Conservation (phyloP, 257 asterid genomes). For the Solanum chilense region DNA sequence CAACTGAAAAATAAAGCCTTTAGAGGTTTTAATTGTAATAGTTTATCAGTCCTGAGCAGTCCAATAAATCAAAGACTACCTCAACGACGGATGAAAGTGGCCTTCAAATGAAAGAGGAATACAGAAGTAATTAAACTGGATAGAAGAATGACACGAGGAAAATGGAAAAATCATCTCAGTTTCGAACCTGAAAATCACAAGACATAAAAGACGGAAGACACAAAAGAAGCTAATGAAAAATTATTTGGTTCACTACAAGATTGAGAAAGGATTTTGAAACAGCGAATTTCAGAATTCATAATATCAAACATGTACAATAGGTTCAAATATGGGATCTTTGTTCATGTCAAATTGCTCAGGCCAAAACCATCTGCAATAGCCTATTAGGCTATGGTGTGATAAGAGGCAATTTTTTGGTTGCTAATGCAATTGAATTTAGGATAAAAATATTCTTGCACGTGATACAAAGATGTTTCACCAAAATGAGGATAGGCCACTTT, state of each 20-base stretch:
- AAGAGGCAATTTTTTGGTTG: neutral
- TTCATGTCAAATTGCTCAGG: neutral
- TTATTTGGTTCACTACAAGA: neutral
- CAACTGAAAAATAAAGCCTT: neutral
- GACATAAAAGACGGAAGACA: neutral
- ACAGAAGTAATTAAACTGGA: neutral
- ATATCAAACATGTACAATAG: neutral
- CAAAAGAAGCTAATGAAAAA: neutral
- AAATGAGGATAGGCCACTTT: neutral
- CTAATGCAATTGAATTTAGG: neutral
- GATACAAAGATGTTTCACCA: neutral
- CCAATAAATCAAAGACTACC: neutral
- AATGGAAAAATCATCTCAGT: neutral
- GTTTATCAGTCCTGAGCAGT: neutral
- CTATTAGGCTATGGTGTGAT: neutral
- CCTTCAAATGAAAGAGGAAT: neutral
- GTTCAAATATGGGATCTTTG: neutral
- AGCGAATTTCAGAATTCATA: neutral
- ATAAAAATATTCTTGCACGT: neutral
- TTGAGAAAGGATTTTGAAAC: neutral
- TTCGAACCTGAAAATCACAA: neutral
- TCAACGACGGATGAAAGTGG: neutral
- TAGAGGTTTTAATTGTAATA: neutral
- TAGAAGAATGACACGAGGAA: neutral
- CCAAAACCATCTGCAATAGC: neutral